Evolutionary conservation across 768 basidiomycete genomes (phyloP).

Genomic region (Lyophyllum atratum): DNA sequence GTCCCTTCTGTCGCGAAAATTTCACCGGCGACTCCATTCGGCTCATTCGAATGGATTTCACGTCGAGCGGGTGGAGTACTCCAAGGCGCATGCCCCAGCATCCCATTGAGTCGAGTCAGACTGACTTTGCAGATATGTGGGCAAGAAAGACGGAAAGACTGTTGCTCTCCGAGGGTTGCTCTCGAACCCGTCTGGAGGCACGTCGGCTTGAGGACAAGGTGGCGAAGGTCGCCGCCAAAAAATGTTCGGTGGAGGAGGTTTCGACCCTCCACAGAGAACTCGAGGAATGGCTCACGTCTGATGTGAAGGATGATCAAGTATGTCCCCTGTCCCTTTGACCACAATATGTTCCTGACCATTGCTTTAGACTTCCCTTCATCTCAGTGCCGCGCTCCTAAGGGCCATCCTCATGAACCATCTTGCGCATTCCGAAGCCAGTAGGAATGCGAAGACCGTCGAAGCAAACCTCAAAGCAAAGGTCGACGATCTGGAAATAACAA

Average conservation of each 20-base stretch:
- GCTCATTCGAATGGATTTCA: conserved; percentile 79
- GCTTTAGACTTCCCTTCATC: conserved; percentile 53
- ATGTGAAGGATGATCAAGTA: conserved; percentile 68
- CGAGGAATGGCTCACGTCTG: conserved; percentile 70
- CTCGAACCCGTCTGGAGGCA: conserved; percentile 53
- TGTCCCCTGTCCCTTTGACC: conserved; percentile 29
- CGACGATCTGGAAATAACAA: conserved; percentile 61
- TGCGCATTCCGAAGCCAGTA: conserved; percentile 77
- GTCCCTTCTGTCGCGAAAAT: conserved; percentile 83
- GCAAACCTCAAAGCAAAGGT: conserved; percentile 61
- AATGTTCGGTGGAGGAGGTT: conserved; percentile 87
- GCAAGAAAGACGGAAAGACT: conserved; percentile 51
- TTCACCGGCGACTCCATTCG: conserved; percentile 70
- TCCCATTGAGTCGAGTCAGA: conserved; percentile 48
- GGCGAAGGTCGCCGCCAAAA: conserved; percentile 76
- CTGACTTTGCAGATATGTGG: conserved; percentile 39
- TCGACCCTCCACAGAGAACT: conserved; percentile 76
- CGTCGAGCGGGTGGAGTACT: conserved; percentile 67
- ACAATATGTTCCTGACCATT: background rate
- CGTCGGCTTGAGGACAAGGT: conserved; percentile 78
- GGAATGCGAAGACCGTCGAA: conserved; percentile 65
- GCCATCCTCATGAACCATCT: conserved; percentile 84
- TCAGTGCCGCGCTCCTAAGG: conserved; percentile 78
- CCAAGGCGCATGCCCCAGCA: conserved; percentile 52
- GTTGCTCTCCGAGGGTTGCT: conserved; percentile 43